Evolutionary conservation across 1,139 yeast species (phyloP), one percentile per base, ranked within the genome.

Genomic region (Zygosaccharomyces pseudobailii): DNA sequence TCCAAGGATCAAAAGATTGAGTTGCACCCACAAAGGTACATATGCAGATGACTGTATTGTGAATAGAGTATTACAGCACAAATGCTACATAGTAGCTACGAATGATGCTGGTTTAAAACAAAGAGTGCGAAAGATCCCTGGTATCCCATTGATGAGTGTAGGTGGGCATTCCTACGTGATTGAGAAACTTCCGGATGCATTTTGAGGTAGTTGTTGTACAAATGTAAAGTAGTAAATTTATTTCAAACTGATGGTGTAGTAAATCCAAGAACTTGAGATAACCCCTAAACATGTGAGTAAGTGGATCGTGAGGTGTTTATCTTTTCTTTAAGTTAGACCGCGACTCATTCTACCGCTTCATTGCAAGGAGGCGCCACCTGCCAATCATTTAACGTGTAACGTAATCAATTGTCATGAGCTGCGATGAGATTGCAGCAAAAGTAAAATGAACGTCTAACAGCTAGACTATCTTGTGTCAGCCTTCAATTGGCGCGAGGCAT

Each of bases 21-120:
- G 83, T 37, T 92, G 98, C 64, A 76, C 94, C 17, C 98, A 92
- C 63, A 85, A 84, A 58, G 98, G 98, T 19, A 92, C 96, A 0
- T 92, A 92, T 73, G 98, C 98, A 28, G 98, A 92, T 80, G 98
- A 92, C 69, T 92, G 98, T 68, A 70, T 92, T 34, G 97, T 92
- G 24, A 84, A 86, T 64, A 75, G 98, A 56, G 95, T 92, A 5
- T 78, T 90, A 69, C 97, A 90, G 63, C 97, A 92, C 70, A 92
- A 92, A 65, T 92, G 98, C 69, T 92, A 82, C 64, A 90, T 92
- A 48, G 97, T 92, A 36, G 98, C 98, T 39, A 90, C 97, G 1
- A 92, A 92, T 68, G 98, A 92, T 82, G 97, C 96, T n/a, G 97
- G 92, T 60, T 73, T 92, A 64, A 92, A 92, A 67, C 81, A 97